Percentiles rank a stretch among this genome's conserved stretches.
These are phyloP conservation scores for Sanghuangporus weigelae DNA, from an alignment of 1,284 basidiomycete genomes.

Conservation along the genomic window DNA sequence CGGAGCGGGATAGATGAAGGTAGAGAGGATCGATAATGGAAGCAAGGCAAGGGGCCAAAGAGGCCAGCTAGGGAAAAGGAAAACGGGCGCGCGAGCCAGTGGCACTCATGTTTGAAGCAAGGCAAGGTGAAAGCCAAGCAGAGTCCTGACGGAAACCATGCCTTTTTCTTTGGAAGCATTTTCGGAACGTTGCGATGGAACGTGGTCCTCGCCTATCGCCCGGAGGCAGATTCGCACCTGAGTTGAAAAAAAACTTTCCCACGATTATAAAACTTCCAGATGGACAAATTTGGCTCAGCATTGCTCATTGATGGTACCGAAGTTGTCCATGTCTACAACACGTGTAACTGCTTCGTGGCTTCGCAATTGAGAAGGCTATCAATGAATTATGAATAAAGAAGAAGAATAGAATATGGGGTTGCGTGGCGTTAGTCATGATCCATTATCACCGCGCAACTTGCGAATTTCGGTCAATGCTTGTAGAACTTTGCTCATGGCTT, in stretches of 20 bases:
- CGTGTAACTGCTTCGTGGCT: background rate
- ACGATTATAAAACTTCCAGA: background rate
- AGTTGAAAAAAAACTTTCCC: background rate
- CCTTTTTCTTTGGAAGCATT: constrained; percentile 3
- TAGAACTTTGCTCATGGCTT: constrained; percentile 61
- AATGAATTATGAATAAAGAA: background rate
- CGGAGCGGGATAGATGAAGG: background rate
- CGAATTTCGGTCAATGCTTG: constrained; percentile 57
- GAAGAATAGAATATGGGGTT: background rate
- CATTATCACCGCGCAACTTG: constrained; percentile 37
- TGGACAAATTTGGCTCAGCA: background rate
- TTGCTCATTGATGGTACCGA: background rate
- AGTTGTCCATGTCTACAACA: background rate
- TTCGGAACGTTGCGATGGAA: constrained; percentile 1
- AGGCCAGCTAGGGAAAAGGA: background rate
- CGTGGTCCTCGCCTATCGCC: background rate
- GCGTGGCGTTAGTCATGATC: constrained; percentile 3
- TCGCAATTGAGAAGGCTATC: background rate
- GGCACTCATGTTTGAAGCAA: constrained; percentile 9
- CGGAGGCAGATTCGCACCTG: background rate
- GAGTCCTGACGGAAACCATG: constrained; percentile 7
- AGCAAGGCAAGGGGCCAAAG: background rate
- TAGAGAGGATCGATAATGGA: background rate
- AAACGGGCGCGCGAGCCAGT: background rate
- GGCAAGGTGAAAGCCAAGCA: background rate